These are phyloP conservation scores for Trifolium dubium DNA, from an alignment of 306 rosid genomes.

Conservation along the genomic window DNA sequence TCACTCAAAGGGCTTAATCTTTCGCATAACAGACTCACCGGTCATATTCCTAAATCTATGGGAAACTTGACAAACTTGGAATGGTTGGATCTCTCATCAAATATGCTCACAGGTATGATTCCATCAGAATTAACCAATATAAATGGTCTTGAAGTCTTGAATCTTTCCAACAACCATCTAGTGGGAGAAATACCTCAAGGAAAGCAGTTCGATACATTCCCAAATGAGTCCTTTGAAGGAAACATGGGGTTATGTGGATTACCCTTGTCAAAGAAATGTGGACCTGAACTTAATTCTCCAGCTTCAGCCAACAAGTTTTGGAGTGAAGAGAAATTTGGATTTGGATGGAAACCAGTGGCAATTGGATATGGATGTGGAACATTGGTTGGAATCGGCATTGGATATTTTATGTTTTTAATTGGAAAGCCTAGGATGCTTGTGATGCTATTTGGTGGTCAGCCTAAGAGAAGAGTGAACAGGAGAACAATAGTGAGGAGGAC, in stretches of 20 bases:
- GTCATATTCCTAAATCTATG: constrained; percentile 40
- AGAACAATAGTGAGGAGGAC: not conserved
- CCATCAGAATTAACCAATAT: constrained; percentile 35
- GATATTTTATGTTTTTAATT: constrained; percentile 23
- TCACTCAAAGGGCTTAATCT: constrained; percentile 40
- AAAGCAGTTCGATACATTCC: constrained; percentile 46
- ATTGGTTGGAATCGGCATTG: constrained; percentile 38
- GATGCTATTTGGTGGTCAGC: not conserved
- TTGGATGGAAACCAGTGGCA: constrained; percentile 47
- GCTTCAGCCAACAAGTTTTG: not conserved
- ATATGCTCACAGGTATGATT: constrained; percentile 27
- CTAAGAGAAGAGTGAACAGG: constrained; percentile 9
- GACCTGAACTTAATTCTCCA: not conserved
- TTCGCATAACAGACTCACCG: constrained; percentile 40
- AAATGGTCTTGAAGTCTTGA: not conserved
- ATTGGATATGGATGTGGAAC: constrained; percentile 52
- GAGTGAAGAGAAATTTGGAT: constrained; percentile 14
- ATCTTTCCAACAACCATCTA: constrained; percentile 44
- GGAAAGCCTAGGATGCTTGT: constrained; percentile 34
- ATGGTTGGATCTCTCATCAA: constrained; percentile 53
- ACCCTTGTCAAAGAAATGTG: constrained; percentile 39
- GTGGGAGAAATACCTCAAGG: constrained; percentile 49
- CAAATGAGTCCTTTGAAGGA: constrained; percentile 39
- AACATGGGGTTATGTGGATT: constrained; percentile 44
- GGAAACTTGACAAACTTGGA: constrained; percentile 42